phyloP scores from a whole-genome alignment of 306 rosid species.

The Malus asiatica region DNA sequence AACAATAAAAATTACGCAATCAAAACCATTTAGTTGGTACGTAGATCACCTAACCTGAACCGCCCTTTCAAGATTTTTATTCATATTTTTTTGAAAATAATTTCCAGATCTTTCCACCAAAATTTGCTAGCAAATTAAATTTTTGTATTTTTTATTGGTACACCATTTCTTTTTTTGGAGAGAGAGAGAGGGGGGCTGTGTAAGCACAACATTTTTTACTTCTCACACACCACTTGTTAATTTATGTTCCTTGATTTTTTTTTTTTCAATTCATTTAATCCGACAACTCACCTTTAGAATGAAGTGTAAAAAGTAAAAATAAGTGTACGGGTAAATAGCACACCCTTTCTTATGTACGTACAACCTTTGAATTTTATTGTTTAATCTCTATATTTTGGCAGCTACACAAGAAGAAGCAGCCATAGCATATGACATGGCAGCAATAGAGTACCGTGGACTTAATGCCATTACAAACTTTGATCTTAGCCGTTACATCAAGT shows the following conservation, averaged over 20 bases:
- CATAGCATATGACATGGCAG: conserved; percentile 83
- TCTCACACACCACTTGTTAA: too few relatives aligned
- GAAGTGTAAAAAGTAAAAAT: too few relatives aligned
- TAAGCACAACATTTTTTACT: too few relatives aligned
- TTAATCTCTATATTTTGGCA: background rate
- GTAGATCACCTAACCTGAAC: conserved; percentile 82
- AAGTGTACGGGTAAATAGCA: too few relatives aligned
- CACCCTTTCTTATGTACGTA: background rate
- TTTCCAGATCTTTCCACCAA: conserved; percentile 17
- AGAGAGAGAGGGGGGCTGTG: too few relatives aligned
- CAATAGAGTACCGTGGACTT: conserved; percentile 79
- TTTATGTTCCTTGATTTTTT: too few relatives aligned
- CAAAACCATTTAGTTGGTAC: conserved; percentile 55
- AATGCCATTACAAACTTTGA: conserved; percentile 94
- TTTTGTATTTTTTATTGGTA: background rate
- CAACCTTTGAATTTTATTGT: background rate
- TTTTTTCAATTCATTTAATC: too few relatives aligned
- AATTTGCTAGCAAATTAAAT: conserved; percentile 21
- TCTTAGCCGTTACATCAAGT: conserved; percentile 62
- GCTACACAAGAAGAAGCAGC: conserved; percentile 99
- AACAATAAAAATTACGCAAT: conserved; percentile 19
- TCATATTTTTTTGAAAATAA: background rate
- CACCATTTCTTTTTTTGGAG: background rate
- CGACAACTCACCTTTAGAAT: fast-evolving
- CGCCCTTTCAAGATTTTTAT: conserved; percentile 33